Evolutionary conservation across 164 flowering plant species (phyloP).

Genomic region (Protea cynaroides): DNA sequence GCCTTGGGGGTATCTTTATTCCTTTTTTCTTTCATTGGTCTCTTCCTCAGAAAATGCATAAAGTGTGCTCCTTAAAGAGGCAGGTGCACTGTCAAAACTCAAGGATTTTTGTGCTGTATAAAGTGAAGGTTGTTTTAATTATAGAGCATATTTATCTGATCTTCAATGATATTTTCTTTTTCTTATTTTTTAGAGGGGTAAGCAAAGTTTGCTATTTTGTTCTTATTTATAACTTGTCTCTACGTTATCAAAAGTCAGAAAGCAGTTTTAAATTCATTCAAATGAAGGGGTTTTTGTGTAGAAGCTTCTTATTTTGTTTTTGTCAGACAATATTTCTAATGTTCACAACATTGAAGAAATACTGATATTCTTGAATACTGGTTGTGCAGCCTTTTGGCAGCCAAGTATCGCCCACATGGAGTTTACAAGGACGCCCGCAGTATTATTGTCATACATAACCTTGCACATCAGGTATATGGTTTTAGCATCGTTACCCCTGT

Average conservation of each 20-base stretch:
- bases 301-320: not conserved
- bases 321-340: not conserved
- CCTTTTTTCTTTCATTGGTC: not conserved
- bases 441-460: slow-evolving; percentile 86
- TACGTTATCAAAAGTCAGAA: no score
- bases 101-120: no score
- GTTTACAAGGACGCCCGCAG: slow-evolving; percentile 85
- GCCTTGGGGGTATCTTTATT: not conserved
- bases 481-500: not conserved
- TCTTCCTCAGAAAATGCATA: no score
- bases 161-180: no score
- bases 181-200: no score
- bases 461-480: slow-evolving; percentile 75
- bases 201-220: no score
- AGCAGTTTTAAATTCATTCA: not conserved
- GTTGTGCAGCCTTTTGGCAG: slow-evolving; percentile 66
- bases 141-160: no score
- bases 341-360: not conserved
- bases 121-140: no score
- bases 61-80: no score
- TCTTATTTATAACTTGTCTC: no score
- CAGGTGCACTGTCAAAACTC: no score
- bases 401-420: slow-evolving; percentile 84
- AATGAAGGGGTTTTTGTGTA: not conserved
- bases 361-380: not conserved